Base-by-base conservation (phyloP, 2,329 filamentous ascomycete species). In the Aspergillus transmontanensis region DNA sequence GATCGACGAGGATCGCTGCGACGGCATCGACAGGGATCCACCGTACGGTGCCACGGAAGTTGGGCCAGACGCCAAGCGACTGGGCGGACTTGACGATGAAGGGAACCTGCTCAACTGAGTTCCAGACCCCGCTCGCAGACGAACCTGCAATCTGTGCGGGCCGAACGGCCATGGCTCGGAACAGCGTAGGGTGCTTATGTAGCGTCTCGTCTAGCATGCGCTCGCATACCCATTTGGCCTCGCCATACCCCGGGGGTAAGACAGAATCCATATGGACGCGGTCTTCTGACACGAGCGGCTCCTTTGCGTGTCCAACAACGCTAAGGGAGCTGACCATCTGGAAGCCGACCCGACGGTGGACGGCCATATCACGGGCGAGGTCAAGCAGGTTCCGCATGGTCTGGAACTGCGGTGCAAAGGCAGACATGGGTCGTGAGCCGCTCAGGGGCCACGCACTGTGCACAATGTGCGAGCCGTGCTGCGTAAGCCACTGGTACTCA, bases 101-200 rank as follows among this genome's bases (percentile, higher is more conserved):
- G 0, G 76, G 68, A 14, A 86, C 72, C 64, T 86, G 83, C 67
- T 87, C 84, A 32, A 78, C 75, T 0, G 79, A 73, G 65, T 87
- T 87, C 86, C 85, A 88, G 67, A 81, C 82, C 0, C 85, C 85
- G 59, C 74, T 85, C 0, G 61, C 75, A 3, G 68, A 79, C 0
- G 80, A 83, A 0, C 86, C 86, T 1, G 85, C 77, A 46, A 88
- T 83, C 69, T 88, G 86, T 0, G 83, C 86, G 0, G 81, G 74
- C 0, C 85, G 78, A 0, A 83, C 79, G 0, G 71, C 72, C 73
- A 79, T 81, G 0, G 81, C 64, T 19, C 76, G 78, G 73, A 86
- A 85, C 1, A 66, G 72, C 0, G 75, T 61, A 0, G 79, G 79
- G 64, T 81, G 71, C n/a, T 73, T 68, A 59, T 81, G 79, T 4